Base-by-base conservation (phyloP, 192 early-diverging fungal species). In the Mortierella claussenii region DNA sequence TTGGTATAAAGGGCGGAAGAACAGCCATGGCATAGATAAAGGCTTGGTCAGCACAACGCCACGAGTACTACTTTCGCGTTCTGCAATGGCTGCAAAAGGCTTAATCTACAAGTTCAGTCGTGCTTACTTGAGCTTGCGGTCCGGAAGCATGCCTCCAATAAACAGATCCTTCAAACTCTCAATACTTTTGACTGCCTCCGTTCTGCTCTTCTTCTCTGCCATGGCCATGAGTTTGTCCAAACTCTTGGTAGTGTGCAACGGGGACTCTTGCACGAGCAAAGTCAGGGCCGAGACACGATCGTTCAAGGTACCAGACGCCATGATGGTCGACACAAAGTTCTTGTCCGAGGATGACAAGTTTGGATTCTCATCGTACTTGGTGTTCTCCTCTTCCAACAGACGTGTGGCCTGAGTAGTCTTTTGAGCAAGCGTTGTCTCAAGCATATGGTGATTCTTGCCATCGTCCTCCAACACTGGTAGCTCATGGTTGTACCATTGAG, bases 271-370 rank as follows among this genome's bases (percentile, higher is more conserved):
- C 32, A 97, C 85, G 24, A 98, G 79, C 50, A 99, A 84, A 2
- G 96, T 96, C 55, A 99, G 78, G 21, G 96, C 96, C 20, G 96
- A 96, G 27, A 98, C 89, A 61, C 92, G 92, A 87, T 99, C 97
- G 42, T 90, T 93, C 43, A 94, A 78, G 20, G 97, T 99, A 80
- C 97, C 97, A 30, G 93, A 94, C 46, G 88, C 79, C 76, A 99
- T 80, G 34, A 99, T 93, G 45, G 91, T 94, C 20, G 90, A 81
- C 17, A 97, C 86, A 79, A 98, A 99, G 37, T 87, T 87, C 54
- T 85, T 85, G 83, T 99, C 95, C 21, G 94, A 90, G 4, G 89
- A 86, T 12, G 90, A 90, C 37, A 91, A 79, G 28, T 82, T 82
- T 44, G 81, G 80, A 31, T 82, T 79, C 40, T 81, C 82, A 37